Evolutionary conservation across 345 rosid species (phyloP).

Genomic region (Eutrema heterophyllum): DNA sequence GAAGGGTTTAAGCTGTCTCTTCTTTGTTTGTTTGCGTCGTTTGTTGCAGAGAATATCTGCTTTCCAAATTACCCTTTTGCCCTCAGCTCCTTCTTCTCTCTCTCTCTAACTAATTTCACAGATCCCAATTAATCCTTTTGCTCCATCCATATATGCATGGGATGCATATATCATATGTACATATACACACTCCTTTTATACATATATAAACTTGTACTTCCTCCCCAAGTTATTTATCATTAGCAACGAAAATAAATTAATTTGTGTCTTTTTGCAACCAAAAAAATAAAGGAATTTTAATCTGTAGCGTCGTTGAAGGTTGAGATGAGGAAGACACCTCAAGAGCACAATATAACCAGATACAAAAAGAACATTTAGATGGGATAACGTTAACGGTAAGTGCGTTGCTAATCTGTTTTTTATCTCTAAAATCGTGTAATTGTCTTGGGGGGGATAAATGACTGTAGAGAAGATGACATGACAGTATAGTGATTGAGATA

Average conservation of each 20-base stretch:
- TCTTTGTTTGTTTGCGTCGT: constrained; percentile 34
- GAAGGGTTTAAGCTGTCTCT: constrained; percentile 26
- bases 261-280: background rate
- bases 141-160: constrained; percentile 10
- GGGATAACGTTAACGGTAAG: background rate
- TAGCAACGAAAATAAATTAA: background rate
- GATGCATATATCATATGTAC: background rate
- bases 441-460: background rate
- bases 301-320: background rate
- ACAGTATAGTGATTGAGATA: background rate
- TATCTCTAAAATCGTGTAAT: background rate
- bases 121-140: constrained; percentile 30
- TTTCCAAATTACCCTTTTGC: background rate
- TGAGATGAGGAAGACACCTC: background rate
- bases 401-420: background rate
- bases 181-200: background rate
- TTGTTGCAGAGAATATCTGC: constrained; percentile 33
- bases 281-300: background rate
- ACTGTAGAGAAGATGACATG: background rate
- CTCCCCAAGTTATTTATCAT: background rate
- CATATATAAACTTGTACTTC: background rate
- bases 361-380: too few species aligned
- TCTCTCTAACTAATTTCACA: constrained; percentile 25
- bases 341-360: background rate
- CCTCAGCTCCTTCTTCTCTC: background rate